Conservation (phyloP, 768 basidiomycete genomes). For the Tephrocybe sp. region DNA sequence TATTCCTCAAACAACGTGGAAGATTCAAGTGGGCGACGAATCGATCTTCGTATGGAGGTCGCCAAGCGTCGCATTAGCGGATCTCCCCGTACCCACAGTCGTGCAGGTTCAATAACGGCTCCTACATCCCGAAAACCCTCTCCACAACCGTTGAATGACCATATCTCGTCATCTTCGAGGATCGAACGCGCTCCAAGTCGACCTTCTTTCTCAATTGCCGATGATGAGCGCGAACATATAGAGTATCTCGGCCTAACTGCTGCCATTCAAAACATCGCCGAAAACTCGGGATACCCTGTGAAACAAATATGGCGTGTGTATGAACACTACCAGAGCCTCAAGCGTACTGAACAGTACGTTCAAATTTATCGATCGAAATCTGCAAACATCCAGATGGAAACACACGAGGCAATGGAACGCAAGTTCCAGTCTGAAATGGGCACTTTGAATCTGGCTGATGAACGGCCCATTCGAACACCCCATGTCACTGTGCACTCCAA, state of each 20-base stretch:
- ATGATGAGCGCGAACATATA: slow-evolving; percentile 16
- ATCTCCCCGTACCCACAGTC: slow-evolving; percentile 3
- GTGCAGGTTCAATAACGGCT: slow-evolving; percentile 1
- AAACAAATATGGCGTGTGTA: slow-evolving; percentile 40
- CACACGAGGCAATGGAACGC: slow-evolving; percentile 4
- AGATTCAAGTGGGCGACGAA: slow-evolving; percentile 1
- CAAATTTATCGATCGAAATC: slow-evolving; percentile 31
- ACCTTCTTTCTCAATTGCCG: slow-evolving; percentile 15
- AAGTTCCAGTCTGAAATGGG: slow-evolving; percentile 16
- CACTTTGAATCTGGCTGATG: neutral
- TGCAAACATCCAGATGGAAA: slow-evolving; percentile 22
- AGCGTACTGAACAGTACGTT: slow-evolving; percentile 35
- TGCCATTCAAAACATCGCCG: slow-evolving; percentile 37
- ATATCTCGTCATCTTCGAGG: neutral
- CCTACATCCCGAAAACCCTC: slow-evolving; percentile 3
- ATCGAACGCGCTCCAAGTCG: neutral
- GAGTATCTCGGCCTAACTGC: slow-evolving; percentile 20
- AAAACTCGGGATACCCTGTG: slow-evolving; percentile 41
- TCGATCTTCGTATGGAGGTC: slow-evolving; percentile 17
- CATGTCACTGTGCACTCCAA: neutral
- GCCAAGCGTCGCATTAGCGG: slow-evolving; percentile 8
- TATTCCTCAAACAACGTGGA: slow-evolving; percentile 10
- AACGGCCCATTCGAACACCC: neutral
- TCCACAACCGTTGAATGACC: neutral
- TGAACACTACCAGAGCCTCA: slow-evolving; percentile 27